phyloP scores from a whole-genome alignment of 2,329 filamentous ascomycete species.

The Sporothrix phasma region DNA sequence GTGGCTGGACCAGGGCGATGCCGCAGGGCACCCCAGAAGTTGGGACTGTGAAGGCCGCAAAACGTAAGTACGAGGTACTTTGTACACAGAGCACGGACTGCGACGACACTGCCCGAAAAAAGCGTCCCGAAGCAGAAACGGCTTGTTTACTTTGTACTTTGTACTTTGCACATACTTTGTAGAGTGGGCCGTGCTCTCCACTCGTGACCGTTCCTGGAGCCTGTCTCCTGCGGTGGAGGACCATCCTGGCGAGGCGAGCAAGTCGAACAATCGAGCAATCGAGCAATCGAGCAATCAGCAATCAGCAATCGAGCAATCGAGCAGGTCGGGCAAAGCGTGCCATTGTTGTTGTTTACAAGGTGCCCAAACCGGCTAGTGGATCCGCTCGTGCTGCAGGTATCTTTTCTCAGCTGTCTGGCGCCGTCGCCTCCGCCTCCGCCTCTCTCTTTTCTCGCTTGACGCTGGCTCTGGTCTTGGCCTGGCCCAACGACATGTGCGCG shows the following conservation, averaged over 20 bases:
- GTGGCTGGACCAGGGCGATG: neutral
- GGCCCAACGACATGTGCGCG: neutral
- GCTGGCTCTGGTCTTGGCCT: too few species aligned
- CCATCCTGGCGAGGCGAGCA: neutral
- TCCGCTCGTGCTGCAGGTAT: constrained; percentile 8
- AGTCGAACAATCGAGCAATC: too few species aligned
- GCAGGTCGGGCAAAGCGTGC: neutral
- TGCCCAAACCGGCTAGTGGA: constrained; percentile 19
- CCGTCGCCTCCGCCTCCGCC: neutral
- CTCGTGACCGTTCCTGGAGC: neutral
- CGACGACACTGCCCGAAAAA: neutral
- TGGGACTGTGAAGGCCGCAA: neutral
- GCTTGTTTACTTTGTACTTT: constrained; percentile 9
- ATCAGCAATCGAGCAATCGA: too few species aligned
- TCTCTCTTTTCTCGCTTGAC: neutral
- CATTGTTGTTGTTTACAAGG: constrained; percentile 18
- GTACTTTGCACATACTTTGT: too few species aligned
- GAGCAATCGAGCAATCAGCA: too few species aligned
- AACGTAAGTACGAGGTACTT: neutral
- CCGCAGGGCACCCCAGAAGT: neutral
- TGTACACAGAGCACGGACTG: neutral
- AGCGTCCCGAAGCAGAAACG: neutral
- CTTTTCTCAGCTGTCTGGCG: constrained; percentile 10
- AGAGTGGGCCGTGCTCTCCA: constrained; percentile 4
- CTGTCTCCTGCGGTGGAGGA: neutral